Evolutionary conservation across 2,329 filamentous ascomycete species (phyloP), one percentile per base, ranked within the genome.

Genomic region (Fusarium coffeatum): DNA sequence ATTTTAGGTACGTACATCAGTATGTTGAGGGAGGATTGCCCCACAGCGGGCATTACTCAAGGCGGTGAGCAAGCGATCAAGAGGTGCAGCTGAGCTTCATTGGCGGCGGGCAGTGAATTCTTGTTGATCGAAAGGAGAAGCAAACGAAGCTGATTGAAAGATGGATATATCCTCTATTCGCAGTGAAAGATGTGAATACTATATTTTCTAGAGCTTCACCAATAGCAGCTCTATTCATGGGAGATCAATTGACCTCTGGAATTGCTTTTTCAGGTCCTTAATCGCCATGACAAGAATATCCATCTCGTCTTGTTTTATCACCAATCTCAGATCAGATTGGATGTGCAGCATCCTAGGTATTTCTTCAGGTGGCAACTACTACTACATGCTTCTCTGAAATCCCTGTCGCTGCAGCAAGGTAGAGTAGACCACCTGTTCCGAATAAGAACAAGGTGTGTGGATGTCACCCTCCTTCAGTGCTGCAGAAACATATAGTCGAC

Each of bases 41-140:
- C 72, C 72, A 72, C 72, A 72, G 63, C 66, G 68, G 70, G 70
- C 71, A 73, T 70, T 66, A 63, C 46, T 54, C 62, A 73, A 73
- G 68, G 72, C 72, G 72, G 72, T 74, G 72, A 74, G 62, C 61
- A 57, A 50, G 49, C 48, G 46, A 34, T 48, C 34, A 37, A 34
- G 32, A 34, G n/a, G 15, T 58, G 41, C 59, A 54, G 28, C 47
- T 66, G 46, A 46, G 45, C 40, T 63, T 18, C 18, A 37, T n/a
- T 40, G 20, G 50, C 42, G 28, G 28, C 27, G 27, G 22, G 40
- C 56, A 63, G 54, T 66, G 57, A 63, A 49, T 27, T 53, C 8
- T 46, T 67, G 64, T 37, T 54, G 37, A 62, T 62, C 55, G 51
- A 47, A 60, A 63, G 55, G 59, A 60, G 59, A 43, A 28, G n/a